Base-by-base conservation (phyloP, 1,284 basidiomycete species). In the Coniophora puteana region DNA sequence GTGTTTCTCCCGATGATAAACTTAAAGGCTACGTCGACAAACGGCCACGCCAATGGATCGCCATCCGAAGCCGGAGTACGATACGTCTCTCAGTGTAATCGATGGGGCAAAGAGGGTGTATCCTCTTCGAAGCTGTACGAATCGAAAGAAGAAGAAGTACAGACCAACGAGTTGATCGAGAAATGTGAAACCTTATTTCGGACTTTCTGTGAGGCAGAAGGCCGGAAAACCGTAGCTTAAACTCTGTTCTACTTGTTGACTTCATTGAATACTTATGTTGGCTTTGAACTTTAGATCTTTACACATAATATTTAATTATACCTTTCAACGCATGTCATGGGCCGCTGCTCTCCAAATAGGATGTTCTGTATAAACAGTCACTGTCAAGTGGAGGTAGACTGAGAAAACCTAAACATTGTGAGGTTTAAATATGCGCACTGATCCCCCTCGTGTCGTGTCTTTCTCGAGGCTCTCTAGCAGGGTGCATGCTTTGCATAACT, bases 401-500 rank as follows among this genome's bases (percentile, higher is more conserved):
- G n/a, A n/a, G n/a, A n/a, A n/a, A n/a, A n/a, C n/a, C n/a, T n/a
- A n/a, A n/a, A n/a, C n/a, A n/a, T n/a, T n/a, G n/a, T n/a, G n/a
- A n/a, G n/a, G n/a, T n/a, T n/a, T n/a, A n/a, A n/a, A n/a, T n/a
- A n/a, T n/a, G n/a, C n/a, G n/a, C n/a, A n/a, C n/a, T n/a, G n/a
- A n/a, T n/a, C n/a, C n/a, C n/a, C n/a, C n/a, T n/a, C n/a, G n/a
- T n/a, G 76, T 83, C 62, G 89, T 74, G 4, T 92, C 92, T 33
- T 83, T 74, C 61, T 96, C 93, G n/a, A 97, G 69, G 8, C 92
- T 89, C 60, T 96, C 90, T 0, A 97, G 69, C 14, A 96, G 66
- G 1, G 85, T 89, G 51, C 93, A 97, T 0, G 93, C 93, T 66
- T 96, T 95, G 61, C 93, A 96, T 13, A 97, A 64, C 17, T 86